Conservation (phyloP, 164 flowering plant genomes). For the Dillenia turbinata region DNA sequence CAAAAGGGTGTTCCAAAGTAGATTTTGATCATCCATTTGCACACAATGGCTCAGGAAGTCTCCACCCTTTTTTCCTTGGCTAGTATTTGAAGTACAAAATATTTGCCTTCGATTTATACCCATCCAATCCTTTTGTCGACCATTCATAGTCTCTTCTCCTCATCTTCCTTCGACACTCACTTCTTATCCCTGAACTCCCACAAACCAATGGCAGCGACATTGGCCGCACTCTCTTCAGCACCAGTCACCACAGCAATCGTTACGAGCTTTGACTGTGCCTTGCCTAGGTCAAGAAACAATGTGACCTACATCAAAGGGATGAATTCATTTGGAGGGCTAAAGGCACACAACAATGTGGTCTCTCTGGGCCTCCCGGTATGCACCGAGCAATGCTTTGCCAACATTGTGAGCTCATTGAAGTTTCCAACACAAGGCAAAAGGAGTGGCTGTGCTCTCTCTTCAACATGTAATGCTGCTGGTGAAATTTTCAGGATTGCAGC, state of each 20-base stretch:
- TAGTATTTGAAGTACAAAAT: no score
- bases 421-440: background rate
- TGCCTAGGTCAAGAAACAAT: conserved; percentile 10
- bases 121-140: no score
- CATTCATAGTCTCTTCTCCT: no score
- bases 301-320: conserved; percentile 31
- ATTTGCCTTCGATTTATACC: no score
- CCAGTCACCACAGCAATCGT: conserved; percentile 6
- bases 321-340: conserved; percentile 43
- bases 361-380: conserved; percentile 32
- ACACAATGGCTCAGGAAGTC: no score
- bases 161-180: background rate
- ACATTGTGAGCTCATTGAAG: conserved; percentile 5
- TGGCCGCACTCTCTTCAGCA: conserved; percentile 10
- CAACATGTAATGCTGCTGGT: conserved; percentile 21
- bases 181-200: background rate
- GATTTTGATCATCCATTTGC: no score
- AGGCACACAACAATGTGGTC: conserved; percentile 34
- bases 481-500: conserved; percentile 39
- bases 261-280: conserved; percentile 1
- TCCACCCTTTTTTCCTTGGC: no score
- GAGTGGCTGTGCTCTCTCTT: conserved; percentile 2
- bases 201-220: conserved; percentile 19
- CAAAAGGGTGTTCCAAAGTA: no score
- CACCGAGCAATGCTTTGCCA: conserved; percentile 22